These are phyloP conservation scores for Hansenula sp. DNA, from an alignment of 1,139 yeast genomes.

Conservation along the genomic window DNA sequence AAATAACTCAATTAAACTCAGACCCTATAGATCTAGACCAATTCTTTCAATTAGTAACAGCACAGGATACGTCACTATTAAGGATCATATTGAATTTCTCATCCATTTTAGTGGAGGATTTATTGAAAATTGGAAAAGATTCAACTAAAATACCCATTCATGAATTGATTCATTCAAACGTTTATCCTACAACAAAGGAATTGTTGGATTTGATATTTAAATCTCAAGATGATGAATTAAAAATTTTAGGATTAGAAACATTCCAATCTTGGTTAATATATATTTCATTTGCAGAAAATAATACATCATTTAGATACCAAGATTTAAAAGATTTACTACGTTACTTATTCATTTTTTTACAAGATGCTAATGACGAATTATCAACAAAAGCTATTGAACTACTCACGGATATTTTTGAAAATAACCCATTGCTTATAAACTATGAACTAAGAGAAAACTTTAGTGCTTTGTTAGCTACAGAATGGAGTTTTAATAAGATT, in stretches of 20 bases:
- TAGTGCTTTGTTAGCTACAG: conserved; percentile 26
- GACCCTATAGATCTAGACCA: conserved; percentile 22
- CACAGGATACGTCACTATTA: not conserved
- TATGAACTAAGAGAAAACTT: conserved; percentile 27
- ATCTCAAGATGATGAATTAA: conserved; percentile 6
- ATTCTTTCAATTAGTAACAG: conserved; percentile 15
- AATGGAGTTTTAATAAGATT: conserved; percentile 36
- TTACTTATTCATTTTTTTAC: conserved; percentile 24
- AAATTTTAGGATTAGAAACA: conserved; percentile 7
- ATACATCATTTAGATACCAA: conserved; percentile 31
- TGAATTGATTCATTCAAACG: conserved; percentile 25
- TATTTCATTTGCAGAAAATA: conserved; percentile 36
- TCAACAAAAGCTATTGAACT: conserved; percentile 20
- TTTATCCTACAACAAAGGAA: conserved; percentile 26
- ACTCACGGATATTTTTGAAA: conserved; percentile 29
- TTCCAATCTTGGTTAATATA: conserved; percentile 36
- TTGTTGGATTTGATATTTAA: conserved; percentile 13
- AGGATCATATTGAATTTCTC: conserved; percentile 33
- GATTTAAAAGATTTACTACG: conserved; percentile 32
- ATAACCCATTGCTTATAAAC: conserved; percentile 29
- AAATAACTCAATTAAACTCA: conserved; percentile 1
- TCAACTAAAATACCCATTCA: conserved; percentile 27
- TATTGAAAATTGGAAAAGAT: conserved; percentile 33
- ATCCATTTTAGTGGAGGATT: conserved; percentile 56
- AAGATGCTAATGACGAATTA: conserved; percentile 10